Base-by-base conservation (phyloP, 306 rosid genomes). In the Oxytropis ochrocephala region DNA sequence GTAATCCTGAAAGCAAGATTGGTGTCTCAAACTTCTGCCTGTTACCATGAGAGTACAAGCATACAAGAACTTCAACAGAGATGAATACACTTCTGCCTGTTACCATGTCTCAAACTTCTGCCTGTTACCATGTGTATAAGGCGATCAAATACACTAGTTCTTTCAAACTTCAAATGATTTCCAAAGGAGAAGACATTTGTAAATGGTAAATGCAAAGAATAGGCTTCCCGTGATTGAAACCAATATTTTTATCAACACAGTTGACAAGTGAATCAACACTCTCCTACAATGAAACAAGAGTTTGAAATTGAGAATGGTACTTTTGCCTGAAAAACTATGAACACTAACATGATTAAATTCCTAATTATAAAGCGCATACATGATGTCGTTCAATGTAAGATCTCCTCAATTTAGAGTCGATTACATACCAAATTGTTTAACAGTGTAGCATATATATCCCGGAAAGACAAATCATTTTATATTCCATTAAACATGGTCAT, bases 141-240 rank as follows among this genome's bases (percentile, higher is more conserved):
- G 69, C 97, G 96, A 72, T 95, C 99, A 89, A 95, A 95, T 42
- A 95, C 96, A 66, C 99, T 91, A 13, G 97, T 89, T 77, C 91
- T 91, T 82, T 95, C 99, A 51, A n/a, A 95, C 96, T 88, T 95
- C 99, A 76, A 95, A 95, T 65, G 99, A 91, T 80, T 91, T 95
- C 99, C 99, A 95, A 66, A 89, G 93, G 70, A 95, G 91, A 82
- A 95, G 96, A 57, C 99, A 91, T 80, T 87, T 95, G 86, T 95
- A 95, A 63, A 95, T 91, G 82, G 93, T 95, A 73, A 91, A 87
- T 67, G 99, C 99, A n/a, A 44, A 96, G 96, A 84, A 91, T 75
- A 78, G 99, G 99, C 83, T 91, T 95, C 74, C 97, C 99, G 35
- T 89, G 85, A 71, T 83, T 87, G 81, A 84, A 95, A 50, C 96